These are phyloP conservation scores for Metarhizium guizhouense DNA, from an alignment of 2,329 filamentous ascomycete genomes.

Conservation along the genomic window DNA sequence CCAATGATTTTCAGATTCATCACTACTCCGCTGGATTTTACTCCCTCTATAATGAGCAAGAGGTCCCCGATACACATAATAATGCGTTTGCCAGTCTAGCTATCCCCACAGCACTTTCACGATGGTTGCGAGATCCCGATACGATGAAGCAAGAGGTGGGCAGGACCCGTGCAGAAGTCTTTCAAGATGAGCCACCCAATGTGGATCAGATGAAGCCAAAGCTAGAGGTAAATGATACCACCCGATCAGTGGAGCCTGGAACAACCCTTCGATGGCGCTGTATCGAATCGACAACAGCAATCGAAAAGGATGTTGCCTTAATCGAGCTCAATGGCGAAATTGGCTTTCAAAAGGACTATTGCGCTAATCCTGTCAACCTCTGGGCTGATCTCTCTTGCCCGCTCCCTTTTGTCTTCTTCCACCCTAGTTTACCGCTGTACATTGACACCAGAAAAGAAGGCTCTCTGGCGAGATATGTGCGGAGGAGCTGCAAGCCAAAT, in stretches of 20 bases:
- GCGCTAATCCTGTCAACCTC: conserved; percentile 53
- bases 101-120: conserved; percentile 64
- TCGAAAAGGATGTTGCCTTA: conserved; percentile 48
- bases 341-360: conserved; percentile 66
- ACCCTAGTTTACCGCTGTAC: conserved; percentile 79
- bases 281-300: conserved; percentile 41
- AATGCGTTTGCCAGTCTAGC: conserved; percentile 72
- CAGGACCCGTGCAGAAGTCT: conserved; percentile 58
- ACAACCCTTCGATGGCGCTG: conserved; percentile 58
- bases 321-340: conserved; percentile 72
- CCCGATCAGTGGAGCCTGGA: conserved; percentile 22
- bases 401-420: conserved; percentile 76
- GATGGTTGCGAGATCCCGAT: conserved; percentile 69
- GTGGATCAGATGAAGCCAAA: conserved; percentile 33
- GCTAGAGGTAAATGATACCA: conserved; percentile 42
- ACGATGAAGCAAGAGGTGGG: conserved; percentile 60
- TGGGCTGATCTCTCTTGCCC: conserved; percentile 59
- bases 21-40: conserved; percentile 70
- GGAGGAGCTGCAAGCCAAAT: conserved; percentile 86
- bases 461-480: conserved; percentile 77
- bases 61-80: conserved; percentile 51
- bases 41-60: conserved; percentile 58
- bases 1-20: conserved; percentile 54
- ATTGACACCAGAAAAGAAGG: conserved; percentile 88
- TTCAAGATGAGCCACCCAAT: conserved; percentile 42